Conservation (phyloP, 192 early-diverging fungal genomes). For the Neocallimastix lanati region DNA sequence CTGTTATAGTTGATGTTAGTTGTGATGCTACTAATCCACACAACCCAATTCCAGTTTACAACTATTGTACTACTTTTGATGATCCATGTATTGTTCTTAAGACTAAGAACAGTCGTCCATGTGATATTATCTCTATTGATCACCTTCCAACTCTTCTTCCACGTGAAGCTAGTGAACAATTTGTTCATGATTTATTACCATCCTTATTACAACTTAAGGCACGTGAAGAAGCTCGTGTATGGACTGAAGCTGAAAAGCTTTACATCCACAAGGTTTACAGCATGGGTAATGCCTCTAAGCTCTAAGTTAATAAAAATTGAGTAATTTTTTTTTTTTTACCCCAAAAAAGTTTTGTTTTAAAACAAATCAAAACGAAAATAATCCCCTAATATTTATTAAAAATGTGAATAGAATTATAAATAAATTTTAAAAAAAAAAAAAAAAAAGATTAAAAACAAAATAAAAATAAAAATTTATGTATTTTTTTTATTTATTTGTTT, state of each 20-base stretch:
- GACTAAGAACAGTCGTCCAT: conserved; percentile 33
- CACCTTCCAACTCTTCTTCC: conserved; percentile 89
- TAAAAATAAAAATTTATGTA: too few relatives aligned
- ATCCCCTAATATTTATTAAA: too few relatives aligned
- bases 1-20: conserved; percentile 79
- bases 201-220: conserved; percentile 38
- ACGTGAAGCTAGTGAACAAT: conserved; percentile 76
- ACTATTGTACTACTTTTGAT: conserved; percentile 82
- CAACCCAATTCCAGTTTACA: conserved; percentile 94
- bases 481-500: too few relatives aligned
- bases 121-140: conserved; percentile 90
- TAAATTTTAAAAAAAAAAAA: too few relatives aligned
- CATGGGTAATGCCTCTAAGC: not conserved
- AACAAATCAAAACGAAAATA: too few relatives aligned
- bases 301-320: not conserved
- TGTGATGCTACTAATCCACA: conserved; percentile 95
- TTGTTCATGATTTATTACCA: conserved; percentile 69
- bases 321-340: too few relatives aligned
- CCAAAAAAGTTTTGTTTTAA: too few relatives aligned
- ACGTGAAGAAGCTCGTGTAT: conserved; percentile 45
- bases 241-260: conserved; percentile 57
- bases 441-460: too few relatives aligned
- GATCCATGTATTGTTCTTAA: conserved; percentile 61
- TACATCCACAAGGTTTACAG: conserved; percentile 58
- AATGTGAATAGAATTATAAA: too few relatives aligned